These are phyloP conservation scores for Haplosporangium sp. DNA, from an alignment of 371 early-diverging fungal genomes.

Conservation along the genomic window DNA sequence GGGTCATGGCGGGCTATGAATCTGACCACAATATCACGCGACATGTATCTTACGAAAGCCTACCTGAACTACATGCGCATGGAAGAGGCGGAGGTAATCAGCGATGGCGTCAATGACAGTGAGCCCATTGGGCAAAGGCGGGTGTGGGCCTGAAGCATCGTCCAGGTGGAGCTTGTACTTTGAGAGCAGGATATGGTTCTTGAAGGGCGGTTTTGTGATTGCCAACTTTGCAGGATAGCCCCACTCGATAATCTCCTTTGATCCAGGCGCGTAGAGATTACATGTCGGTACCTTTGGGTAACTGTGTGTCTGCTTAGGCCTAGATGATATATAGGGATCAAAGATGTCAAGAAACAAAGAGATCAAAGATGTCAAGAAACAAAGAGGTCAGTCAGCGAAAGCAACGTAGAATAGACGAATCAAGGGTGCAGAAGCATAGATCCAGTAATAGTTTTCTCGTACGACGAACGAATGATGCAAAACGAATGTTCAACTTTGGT, in stretches of 20 bases:
- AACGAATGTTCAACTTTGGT: too few relatives aligned
- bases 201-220: conserved; percentile 63
- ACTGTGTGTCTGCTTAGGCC: conserved; percentile 45
- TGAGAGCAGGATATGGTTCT: conserved; percentile 61
- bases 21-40: background rate
- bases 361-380: background rate
- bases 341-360: background rate
- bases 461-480: too few relatives aligned
- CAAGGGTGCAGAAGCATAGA: too few relatives aligned
- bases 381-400: background rate
- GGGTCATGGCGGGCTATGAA: too few relatives aligned
- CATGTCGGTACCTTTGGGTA: conserved; percentile 46
- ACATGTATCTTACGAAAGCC: conserved; percentile 19
- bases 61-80: conserved; percentile 56
- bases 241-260: conserved; percentile 41
- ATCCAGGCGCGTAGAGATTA: conserved; percentile 32
- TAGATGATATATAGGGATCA: background rate
- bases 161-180: conserved; percentile 68
- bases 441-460: too few relatives aligned
- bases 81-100: conserved; percentile 60
- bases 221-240: conserved; percentile 61
- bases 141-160: conserved; percentile 56
- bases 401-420: background rate
- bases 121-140: conserved; percentile 59
- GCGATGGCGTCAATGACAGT: conserved; percentile 62